Conservation (phyloP, 345 rosid genomes). For the Heritiera littoralis region DNA sequence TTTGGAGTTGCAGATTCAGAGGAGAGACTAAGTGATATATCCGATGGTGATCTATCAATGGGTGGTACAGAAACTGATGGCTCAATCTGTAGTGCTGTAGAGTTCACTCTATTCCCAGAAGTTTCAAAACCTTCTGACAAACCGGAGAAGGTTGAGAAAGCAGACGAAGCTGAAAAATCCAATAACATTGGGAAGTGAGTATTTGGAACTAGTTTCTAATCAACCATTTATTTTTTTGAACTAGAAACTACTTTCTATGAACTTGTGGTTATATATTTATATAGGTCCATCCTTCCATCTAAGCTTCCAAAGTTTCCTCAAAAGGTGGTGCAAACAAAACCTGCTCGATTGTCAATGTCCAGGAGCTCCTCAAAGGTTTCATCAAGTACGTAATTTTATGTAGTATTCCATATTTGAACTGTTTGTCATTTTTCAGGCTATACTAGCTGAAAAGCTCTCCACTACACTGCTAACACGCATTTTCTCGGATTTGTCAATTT, state of each 20-base stretch:
- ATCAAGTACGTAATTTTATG: constrained; percentile 46
- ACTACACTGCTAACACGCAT: background rate
- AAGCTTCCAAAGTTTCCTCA: constrained; percentile 62
- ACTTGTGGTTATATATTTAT: background rate
- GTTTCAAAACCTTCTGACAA: constrained; percentile 45
- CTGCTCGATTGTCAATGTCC: constrained; percentile 52
- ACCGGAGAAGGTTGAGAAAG: constrained; percentile 39
- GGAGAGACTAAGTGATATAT: constrained; percentile 90
- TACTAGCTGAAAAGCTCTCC: background rate
- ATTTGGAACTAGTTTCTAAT: background rate
- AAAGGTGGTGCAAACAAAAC: constrained; percentile 45
- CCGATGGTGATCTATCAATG: constrained; percentile 88
- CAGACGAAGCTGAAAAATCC: constrained; percentile 45
- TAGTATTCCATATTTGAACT: background rate
- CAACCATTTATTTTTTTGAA: background rate
- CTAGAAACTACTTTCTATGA: background rate
- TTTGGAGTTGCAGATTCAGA: constrained; percentile 74
- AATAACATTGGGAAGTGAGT: constrained; percentile 54
- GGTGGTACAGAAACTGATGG: constrained; percentile 95
- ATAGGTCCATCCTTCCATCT: constrained; percentile 42
- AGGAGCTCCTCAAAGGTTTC: constrained; percentile 53
- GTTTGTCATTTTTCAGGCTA: background rate
- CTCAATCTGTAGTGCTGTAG: constrained; percentile 66
- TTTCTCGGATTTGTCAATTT: background rate
- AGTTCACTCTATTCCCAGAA: constrained; percentile 79